phyloP scores from a whole-genome alignment of 768 basidiomycete species.

The Collybiopsis confluens region DNA sequence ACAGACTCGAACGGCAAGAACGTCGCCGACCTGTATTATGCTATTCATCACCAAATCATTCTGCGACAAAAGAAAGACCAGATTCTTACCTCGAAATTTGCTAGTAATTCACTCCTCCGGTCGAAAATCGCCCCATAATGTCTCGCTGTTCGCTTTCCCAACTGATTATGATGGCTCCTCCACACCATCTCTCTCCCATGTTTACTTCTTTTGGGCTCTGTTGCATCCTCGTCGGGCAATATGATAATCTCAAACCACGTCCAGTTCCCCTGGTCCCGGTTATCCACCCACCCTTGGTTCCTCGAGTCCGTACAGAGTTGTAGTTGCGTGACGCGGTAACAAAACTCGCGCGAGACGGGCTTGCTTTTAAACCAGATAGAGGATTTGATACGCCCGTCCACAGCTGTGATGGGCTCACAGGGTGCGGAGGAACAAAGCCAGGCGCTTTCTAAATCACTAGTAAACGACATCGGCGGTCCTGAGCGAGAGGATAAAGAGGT shows the following conservation, averaged over 20 bases:
- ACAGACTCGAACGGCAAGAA: constrained; percentile 26
- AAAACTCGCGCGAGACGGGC: constrained; percentile 16
- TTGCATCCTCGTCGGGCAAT: constrained; percentile 19
- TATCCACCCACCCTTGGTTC: constrained; percentile 16
- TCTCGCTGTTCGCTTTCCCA: constrained; percentile 10
- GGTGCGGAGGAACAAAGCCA: not conserved
- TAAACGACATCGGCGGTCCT: not conserved
- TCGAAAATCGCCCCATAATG: constrained; percentile 18
- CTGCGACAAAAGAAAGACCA: not conserved
- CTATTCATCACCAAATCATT: not conserved
- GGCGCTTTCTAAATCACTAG: not conserved
- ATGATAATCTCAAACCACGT: constrained; percentile 31
- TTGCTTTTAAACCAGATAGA: constrained; percentile 23
- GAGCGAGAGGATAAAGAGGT: not conserved
- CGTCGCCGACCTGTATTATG: constrained; percentile 22
- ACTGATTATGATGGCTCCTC: constrained; percentile 22
- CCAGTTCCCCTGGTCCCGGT: constrained; percentile 21
- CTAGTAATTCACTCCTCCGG: constrained; percentile 16
- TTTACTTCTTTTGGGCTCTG: constrained; percentile 18
- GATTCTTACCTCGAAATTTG: constrained; percentile 16
- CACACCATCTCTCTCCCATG: constrained; percentile 23
- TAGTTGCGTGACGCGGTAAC: constrained; percentile 19
- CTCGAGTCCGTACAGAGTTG: constrained; percentile 24
- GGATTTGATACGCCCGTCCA: not conserved
- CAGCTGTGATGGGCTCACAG: not conserved